Percentiles rank a stretch among this genome's conserved stretches.
Conservation (phyloP, 2,329 filamentous ascomycete genomes). For the Colletotrichum gloeosporioides region DNA sequence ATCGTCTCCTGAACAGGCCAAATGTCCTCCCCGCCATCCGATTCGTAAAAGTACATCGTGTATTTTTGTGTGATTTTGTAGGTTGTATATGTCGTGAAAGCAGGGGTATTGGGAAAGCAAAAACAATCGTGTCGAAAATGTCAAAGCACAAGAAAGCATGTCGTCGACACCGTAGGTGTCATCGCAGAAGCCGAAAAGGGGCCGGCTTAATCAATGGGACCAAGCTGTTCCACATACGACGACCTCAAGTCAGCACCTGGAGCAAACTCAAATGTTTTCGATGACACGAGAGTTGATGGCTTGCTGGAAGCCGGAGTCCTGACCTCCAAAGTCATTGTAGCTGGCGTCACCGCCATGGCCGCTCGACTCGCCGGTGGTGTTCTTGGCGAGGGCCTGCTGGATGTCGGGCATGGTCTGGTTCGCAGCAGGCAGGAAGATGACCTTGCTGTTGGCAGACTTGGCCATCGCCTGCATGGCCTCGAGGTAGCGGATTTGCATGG, state of each 20-base stretch:
- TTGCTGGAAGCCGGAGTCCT: conserved; percentile 71
- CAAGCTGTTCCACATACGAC: conserved; percentile 19
- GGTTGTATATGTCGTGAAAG: background rate
- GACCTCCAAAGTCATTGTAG: conserved; percentile 56
- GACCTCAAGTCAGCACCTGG: conserved; percentile 21
- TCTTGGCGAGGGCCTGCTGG: conserved; percentile 44
- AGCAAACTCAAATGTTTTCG: conserved; percentile 75
- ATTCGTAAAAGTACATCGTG: conserved; percentile 3
- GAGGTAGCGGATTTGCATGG: conserved; percentile 98
- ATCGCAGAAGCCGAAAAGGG: background rate
- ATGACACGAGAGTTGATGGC: conserved; percentile 83
- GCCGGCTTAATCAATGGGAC: conserved; percentile 16
- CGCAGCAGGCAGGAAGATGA: conserved; percentile 77
- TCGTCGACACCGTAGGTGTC: background rate
- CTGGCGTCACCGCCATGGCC: conserved; percentile 48
- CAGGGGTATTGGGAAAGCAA: conserved; percentile 14
- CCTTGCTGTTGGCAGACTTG: conserved; percentile 87
- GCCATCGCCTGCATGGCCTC: conserved; percentile 99
- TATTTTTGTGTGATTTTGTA: background rate
- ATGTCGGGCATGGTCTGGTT: conserved; percentile 60
- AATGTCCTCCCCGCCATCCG: background rate
- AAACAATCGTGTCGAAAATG: conserved; percentile 3
- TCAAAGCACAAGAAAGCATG: background rate
- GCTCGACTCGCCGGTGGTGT: conserved; percentile 37
- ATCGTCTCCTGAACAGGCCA: conserved; percentile 8